Conservation (phyloP, 768 basidiomycete genomes). For the Amanita thiersii region DNA sequence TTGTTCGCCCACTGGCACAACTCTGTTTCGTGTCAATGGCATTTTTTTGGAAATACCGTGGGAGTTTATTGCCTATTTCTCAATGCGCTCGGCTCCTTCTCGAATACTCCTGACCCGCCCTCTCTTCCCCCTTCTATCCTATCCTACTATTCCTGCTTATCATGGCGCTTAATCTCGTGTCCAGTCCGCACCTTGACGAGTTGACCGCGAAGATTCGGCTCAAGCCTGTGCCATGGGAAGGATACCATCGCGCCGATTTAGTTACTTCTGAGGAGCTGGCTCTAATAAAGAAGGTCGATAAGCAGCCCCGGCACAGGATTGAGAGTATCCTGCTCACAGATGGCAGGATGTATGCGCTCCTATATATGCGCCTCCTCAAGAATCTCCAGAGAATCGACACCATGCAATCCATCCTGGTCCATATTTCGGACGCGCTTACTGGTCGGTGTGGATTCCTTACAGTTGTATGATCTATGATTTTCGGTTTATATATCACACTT, state of each 20-base stretch:
- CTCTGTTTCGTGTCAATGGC: not conserved
- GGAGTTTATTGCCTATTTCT: not conserved
- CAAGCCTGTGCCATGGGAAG: constrained; percentile 97
- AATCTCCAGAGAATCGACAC: constrained; percentile 77
- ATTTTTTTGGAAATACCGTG: not conserved
- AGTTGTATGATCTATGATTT: not conserved
- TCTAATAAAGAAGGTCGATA: constrained; percentile 86
- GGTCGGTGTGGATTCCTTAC: constrained; percentile 35
- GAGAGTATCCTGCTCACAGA: constrained; percentile 79
- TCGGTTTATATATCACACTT: not conserved
- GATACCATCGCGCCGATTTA: constrained; percentile 81
- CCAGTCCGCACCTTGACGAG: constrained; percentile 81
- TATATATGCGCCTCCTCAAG: constrained; percentile 87
- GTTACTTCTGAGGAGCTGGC: constrained; percentile 82
- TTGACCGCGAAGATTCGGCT: constrained; percentile 79
- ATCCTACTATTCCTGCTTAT: constrained; percentile 9
- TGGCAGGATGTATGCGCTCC: constrained; percentile 72
- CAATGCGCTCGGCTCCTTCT: constrained; percentile 13
- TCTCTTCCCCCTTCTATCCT: not conserved
- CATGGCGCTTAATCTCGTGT: constrained; percentile 74
- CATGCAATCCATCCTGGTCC: constrained; percentile 78
- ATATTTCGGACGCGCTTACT: constrained; percentile 82
- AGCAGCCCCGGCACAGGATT: constrained; percentile 63
- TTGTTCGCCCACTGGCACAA: not conserved
- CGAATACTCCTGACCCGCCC: not conserved